These are phyloP conservation scores for Hypoxylon subgilvum DNA, from an alignment of 495 filamentous ascomycete genomes.

Conservation along the genomic window DNA sequence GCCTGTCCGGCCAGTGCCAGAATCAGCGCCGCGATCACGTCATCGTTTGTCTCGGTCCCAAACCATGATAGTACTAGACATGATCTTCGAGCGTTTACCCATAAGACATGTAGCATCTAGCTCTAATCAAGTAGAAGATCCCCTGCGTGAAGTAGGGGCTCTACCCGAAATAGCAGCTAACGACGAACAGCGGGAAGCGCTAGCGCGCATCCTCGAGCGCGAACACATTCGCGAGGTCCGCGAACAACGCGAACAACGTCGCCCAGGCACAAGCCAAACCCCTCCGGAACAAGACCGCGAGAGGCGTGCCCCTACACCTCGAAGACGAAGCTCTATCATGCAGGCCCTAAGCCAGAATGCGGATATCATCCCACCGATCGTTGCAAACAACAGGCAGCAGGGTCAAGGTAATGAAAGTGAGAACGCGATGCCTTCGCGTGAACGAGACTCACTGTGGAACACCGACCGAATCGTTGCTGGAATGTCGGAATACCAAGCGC, in stretches of 20 bases:
- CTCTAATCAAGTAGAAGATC: too few species aligned
- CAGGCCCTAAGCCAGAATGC: slow-evolving; percentile 33
- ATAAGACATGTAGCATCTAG: too few species aligned
- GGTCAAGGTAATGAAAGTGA: slow-evolving; percentile 9
- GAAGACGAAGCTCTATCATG: slow-evolving; percentile 34
- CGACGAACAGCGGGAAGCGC: slow-evolving; percentile 38
- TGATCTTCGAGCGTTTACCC: too few species aligned
- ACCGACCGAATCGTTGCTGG: too few species aligned
- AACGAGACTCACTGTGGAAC: slow-evolving; percentile 25
- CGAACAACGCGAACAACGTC: slow-evolving; percentile 33
- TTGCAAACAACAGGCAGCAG: slow-evolving; percentile 19
- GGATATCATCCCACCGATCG: slow-evolving; percentile 25
- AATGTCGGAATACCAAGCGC: slow-evolving; percentile 27
- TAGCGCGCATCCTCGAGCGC: slow-evolving; percentile 38
- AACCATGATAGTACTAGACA: too few species aligned
- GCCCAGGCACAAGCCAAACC: slow-evolving; percentile 14
- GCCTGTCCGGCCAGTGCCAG: too few species aligned
- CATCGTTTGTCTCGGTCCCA: too few species aligned
- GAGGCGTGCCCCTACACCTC: slow-evolving; percentile 33
- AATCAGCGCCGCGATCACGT: too few species aligned
- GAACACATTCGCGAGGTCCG: slow-evolving; percentile 33
- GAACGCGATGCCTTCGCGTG: slow-evolving; percentile 17
- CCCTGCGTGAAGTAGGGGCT: too few species aligned
- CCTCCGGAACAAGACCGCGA: slow-evolving; percentile 39
- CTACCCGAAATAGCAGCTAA: too few species aligned